phyloP scores from a whole-genome alignment of 176 grass and related monocot species.

The Cenchrus fungigraminus region DNA sequence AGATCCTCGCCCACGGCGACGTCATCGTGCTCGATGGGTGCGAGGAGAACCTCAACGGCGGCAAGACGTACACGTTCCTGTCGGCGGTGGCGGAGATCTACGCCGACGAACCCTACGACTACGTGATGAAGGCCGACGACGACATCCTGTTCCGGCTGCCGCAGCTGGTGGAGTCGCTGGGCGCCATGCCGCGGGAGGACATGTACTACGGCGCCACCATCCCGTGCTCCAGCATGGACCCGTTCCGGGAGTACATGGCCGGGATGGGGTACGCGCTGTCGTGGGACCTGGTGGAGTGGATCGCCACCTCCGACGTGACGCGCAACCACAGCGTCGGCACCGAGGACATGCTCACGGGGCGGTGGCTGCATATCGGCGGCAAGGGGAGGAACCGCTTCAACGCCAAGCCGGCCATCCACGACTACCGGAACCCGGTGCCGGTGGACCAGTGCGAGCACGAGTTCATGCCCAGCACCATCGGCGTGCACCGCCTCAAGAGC shows the following conservation, averaged over 20 bases:
- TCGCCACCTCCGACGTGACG: constrained; percentile 48
- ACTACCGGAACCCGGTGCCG: constrained; percentile 62
- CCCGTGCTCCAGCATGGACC: constrained; percentile 65
- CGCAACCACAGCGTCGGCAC: constrained; percentile 46
- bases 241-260: constrained; percentile 62
- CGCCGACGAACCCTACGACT: constrained; percentile 69
- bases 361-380: constrained; percentile 56
- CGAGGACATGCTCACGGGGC: constrained; percentile 76
- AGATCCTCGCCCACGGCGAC: constrained; percentile 66
- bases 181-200: constrained; percentile 60
- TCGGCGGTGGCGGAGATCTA: constrained; percentile 34
- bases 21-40: constrained; percentile 70
- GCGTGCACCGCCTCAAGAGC: constrained; percentile 83
- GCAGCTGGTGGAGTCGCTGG: constrained; percentile 54
- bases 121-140: constrained; percentile 89
- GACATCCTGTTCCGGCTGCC: constrained; percentile 67
- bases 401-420: constrained; percentile 82
- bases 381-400: constrained; percentile 74
- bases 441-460: constrained; percentile 60
- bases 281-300: constrained; percentile 81
- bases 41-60: constrained; percentile 77
- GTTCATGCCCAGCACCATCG: constrained; percentile 64
- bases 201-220: constrained; percentile 74
- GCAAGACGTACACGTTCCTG: constrained; percentile 78
- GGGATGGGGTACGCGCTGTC: constrained; percentile 88